Conservation (phyloP, 1,139 yeast species). For the Diutina siamensis region DNA sequence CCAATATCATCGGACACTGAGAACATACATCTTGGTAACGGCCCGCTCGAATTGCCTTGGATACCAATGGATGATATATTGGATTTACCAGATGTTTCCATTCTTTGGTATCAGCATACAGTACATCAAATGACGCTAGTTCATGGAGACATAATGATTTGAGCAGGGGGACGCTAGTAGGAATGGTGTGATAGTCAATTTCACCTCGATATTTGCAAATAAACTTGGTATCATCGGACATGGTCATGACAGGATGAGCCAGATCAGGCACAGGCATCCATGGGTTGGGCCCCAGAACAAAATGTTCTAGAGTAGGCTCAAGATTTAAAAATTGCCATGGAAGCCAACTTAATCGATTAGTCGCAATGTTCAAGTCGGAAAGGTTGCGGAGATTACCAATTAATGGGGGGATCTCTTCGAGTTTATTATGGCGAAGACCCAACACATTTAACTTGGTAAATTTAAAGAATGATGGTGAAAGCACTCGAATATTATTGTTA, state of each 20-base stretch:
- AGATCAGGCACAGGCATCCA: slow-evolving; percentile 19
- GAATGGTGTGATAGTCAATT: slow-evolving; percentile 6
- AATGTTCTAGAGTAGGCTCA: slow-evolving; percentile 22
- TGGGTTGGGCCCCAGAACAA: slow-evolving; percentile 42
- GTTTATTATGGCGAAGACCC: slow-evolving; percentile 39
- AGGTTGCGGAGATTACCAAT: slow-evolving; percentile 33
- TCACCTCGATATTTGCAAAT: background rate
- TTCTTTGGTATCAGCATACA: slow-evolving; percentile 29
- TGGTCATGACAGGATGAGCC: slow-evolving; percentile 11
- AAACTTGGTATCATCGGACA: background rate
- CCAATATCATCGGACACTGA: slow-evolving; percentile 28
- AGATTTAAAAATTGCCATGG: slow-evolving; percentile 45
- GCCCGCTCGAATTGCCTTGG: slow-evolving; percentile 33
- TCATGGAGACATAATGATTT: slow-evolving; percentile 30
- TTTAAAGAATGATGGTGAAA: slow-evolving; percentile 39
- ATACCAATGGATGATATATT: slow-evolving; percentile 24
- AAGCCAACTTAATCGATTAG: slow-evolving; percentile 38
- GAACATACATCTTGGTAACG: slow-evolving; percentile 39
- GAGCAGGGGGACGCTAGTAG: slow-evolving; percentile 21
- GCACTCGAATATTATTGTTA: slow-evolving; percentile 33
- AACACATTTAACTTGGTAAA: slow-evolving; percentile 41
- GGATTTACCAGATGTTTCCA: slow-evolving; percentile 32
- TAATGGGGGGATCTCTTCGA: slow-evolving; percentile 40
- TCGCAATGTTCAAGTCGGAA: slow-evolving; percentile 38
- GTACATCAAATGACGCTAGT: slow-evolving; percentile 33